phyloP scores from a whole-genome alignment of 805 yeast species.

The Pichia gijzeniarum region DNA sequence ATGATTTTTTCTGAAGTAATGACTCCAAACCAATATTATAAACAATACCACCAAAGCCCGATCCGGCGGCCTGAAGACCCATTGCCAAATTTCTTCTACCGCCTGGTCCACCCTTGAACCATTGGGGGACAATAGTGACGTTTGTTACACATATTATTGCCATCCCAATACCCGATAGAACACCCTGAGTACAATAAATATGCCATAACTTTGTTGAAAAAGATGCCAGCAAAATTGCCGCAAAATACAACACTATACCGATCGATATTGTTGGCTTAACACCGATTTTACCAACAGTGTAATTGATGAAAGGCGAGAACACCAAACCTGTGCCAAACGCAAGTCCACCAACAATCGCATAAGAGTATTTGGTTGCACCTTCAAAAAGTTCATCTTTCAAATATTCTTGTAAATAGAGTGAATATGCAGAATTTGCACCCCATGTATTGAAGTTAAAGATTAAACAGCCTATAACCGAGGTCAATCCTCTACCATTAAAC shows the following conservation, averaged over 20 bases:
- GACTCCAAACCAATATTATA: conserved; percentile 45
- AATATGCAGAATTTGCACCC: conserved; percentile 69
- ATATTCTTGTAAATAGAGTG: conserved; percentile 56
- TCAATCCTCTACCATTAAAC: conserved; percentile 63
- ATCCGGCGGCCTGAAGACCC: conserved; percentile 43
- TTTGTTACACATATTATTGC: conserved; percentile 56
- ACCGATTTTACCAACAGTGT: conserved; percentile 37
- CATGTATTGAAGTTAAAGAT: conserved; percentile 54
- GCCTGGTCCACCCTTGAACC: conserved; percentile 40
- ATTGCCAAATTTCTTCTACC: conserved; percentile 52
- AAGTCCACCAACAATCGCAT: conserved; percentile 63
- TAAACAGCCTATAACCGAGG: conserved; percentile 38
- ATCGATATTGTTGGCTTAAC: conserved; percentile 34
- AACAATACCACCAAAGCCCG: conserved; percentile 47
- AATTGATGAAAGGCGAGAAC: conserved; percentile 44
- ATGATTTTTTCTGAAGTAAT: conserved; percentile 32
- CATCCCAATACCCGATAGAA: conserved; percentile 51
- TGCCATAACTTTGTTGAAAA: conserved; percentile 58
- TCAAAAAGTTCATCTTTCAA: conserved; percentile 42
- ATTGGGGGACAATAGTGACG: conserved; percentile 55
- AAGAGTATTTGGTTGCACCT: conserved; percentile 53
- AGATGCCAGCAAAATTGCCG: conserved; percentile 54
- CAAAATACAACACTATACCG: conserved; percentile 47
- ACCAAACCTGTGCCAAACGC: conserved; percentile 51
- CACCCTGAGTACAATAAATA: conserved; percentile 61